Conservation (phyloP, 805 yeast species). For the Cyberlindnera euphorbiiphila region DNA sequence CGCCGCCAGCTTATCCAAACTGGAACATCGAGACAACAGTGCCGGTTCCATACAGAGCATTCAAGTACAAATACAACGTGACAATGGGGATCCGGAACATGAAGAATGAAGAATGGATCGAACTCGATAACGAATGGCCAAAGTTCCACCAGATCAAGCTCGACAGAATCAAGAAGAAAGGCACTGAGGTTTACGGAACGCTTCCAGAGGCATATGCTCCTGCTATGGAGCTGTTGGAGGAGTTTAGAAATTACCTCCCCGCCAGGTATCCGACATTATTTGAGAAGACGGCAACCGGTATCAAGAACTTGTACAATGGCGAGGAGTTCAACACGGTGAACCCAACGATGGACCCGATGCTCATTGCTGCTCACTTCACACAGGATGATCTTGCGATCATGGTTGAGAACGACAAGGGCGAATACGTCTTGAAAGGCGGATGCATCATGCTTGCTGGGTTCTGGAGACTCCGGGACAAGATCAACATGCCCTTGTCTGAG, state of each 20-base stretch:
- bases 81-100: constrained; percentile 68
- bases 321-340: constrained; percentile 39
- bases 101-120: constrained; percentile 63
- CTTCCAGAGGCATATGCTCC: constrained; percentile 47
- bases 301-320: constrained; percentile 45
- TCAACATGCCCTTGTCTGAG: constrained; percentile 47
- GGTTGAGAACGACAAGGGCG: constrained; percentile 57
- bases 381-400: constrained; percentile 69
- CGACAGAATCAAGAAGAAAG: constrained; percentile 43
- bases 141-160: constrained; percentile 51
- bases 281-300: constrained; percentile 18
- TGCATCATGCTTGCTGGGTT: constrained; percentile 64
- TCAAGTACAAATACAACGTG: constrained; percentile 57
- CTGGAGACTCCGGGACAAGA: constrained; percentile 63
- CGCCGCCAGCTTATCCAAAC: constrained; percentile 40
- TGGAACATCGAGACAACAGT: constrained; percentile 19
- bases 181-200: constrained; percentile 46
- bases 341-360: constrained; percentile 50
- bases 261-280: constrained; percentile 55
- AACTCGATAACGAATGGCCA: constrained; percentile 62
- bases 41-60: constrained; percentile 39
- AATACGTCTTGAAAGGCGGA: constrained; percentile 55
- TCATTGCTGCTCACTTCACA: constrained; percentile 50
- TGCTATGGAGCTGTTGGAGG: constrained; percentile 52
- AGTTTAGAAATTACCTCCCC: constrained; percentile 50